These are phyloP conservation scores for Diaporthe humulicola DNA, from an alignment of 2,329 filamentous ascomycete genomes.

Conservation along the genomic window DNA sequence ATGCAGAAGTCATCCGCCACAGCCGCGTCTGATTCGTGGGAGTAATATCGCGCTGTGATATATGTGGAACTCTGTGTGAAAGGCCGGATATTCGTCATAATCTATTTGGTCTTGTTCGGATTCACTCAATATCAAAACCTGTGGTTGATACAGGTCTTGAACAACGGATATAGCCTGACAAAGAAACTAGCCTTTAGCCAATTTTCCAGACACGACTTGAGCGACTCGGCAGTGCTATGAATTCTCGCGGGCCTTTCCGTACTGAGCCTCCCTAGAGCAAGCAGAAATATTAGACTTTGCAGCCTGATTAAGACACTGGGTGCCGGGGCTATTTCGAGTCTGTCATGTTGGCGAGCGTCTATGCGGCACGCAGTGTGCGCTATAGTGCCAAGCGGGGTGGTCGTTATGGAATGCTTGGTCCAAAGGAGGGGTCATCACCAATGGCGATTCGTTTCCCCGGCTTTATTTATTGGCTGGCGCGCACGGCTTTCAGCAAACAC, in stretches of 20 bases:
- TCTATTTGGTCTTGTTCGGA: too few relatives aligned
- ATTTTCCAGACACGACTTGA: not conserved
- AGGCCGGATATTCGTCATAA: not conserved
- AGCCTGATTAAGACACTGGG: not conserved
- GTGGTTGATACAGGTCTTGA: not conserved
- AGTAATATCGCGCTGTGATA: not conserved
- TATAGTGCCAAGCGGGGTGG: conserved; percentile 6
- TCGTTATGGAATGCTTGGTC: conserved; percentile 14
- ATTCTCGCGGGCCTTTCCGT: not conserved
- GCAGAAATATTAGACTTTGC: not conserved
- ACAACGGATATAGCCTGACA: not conserved
- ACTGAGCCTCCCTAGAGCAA: not conserved
- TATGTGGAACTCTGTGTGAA: not conserved
- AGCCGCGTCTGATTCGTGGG: not conserved
- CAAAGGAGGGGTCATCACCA: conserved; percentile 11
- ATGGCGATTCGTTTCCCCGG: not conserved
- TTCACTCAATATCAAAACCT: not conserved
- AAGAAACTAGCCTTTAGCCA: not conserved
- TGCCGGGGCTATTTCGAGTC: conserved; percentile 1
- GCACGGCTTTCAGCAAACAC: not conserved
- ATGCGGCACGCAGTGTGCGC: not conserved
- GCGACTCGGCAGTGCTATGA: not conserved
- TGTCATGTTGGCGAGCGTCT: not conserved
- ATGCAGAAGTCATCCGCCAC: too few relatives aligned
- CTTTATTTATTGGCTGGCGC: not conserved